Conservation (phyloP, 495 filamentous ascomycete species). For the Xylaria flabelliformis region DNA sequence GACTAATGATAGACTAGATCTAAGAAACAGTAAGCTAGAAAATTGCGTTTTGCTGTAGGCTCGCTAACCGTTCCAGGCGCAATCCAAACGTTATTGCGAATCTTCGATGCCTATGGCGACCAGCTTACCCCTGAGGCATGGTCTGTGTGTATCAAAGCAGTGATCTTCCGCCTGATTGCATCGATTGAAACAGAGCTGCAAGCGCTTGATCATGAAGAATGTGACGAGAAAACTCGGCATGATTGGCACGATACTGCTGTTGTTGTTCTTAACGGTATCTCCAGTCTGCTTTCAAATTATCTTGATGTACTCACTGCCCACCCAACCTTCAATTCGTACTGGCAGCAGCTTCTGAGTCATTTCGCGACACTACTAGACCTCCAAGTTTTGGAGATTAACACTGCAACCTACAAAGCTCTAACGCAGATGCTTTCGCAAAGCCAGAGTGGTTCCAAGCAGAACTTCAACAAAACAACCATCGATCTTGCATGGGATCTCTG, state of each 20-base stretch:
- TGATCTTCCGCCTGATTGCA: conserved; percentile 76
- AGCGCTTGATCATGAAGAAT: conserved; percentile 31
- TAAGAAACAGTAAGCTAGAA: conserved; percentile 73
- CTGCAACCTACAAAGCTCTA: conserved; percentile 72
- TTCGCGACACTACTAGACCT: conserved; percentile 66
- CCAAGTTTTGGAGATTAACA: conserved; percentile 70
- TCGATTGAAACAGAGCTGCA: conserved; percentile 58
- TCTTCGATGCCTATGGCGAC: conserved; percentile 90
- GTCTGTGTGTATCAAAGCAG: conserved; percentile 79
- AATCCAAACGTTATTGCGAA: conserved; percentile 86
- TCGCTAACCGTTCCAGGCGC: conserved; percentile 57
- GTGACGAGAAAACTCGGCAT: conserved; percentile 49
- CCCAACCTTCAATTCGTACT: conserved; percentile 65
- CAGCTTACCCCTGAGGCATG: conserved; percentile 79
- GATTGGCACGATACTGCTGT: conserved; percentile 82
- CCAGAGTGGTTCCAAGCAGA: conserved; percentile 51
- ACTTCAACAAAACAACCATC: conserved; percentile 63
- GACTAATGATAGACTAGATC: conserved; percentile 78
- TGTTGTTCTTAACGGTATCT: conserved; percentile 72
- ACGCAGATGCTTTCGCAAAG: conserved; percentile 68
- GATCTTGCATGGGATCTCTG: conserved; percentile 75
- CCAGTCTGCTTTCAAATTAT: conserved; percentile 70
- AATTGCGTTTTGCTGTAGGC: neutral
- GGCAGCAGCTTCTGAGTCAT: conserved; percentile 71
- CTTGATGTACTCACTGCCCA: conserved; percentile 65